Conservation (phyloP, 1,284 basidiomycete genomes). For the Inonotus obliquus region DNA sequence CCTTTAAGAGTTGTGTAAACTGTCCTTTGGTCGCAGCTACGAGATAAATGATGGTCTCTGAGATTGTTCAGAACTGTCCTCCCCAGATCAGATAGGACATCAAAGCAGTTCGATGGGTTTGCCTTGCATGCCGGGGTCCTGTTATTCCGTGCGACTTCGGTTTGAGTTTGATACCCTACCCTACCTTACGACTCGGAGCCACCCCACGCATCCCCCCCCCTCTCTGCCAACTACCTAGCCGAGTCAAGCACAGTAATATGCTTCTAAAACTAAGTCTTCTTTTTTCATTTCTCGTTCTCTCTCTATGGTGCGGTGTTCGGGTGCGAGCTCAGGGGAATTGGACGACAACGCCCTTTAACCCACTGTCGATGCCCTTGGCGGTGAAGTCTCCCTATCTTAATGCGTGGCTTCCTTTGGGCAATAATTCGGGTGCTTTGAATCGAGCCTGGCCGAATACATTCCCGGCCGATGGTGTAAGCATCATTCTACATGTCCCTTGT, state of each 20-base stretch:
- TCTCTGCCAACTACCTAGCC: not conserved
- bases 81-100: no score
- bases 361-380: slow-evolving; percentile 52
- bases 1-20: no score
- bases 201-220: not conserved
- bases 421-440: slow-evolving; percentile 39
- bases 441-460: slow-evolving; percentile 25
- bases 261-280: not conserved
- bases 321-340: slow-evolving; percentile 26
- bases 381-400: slow-evolving; percentile 62
- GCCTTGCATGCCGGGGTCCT: no score
- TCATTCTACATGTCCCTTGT: not conserved
- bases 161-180: no score
- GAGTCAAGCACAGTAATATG: not conserved
- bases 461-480: not conserved
- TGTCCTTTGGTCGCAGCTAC: no score
- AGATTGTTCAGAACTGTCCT: no score
- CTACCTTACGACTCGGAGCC: no score
- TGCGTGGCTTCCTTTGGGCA: slow-evolving; percentile 53
- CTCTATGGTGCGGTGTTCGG: not conserved
- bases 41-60: no score
- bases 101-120: no score
- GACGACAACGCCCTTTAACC: slow-evolving; percentile 54
- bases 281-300: not conserved
- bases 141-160: no score